phyloP scores from a whole-genome alignment of 306 rosid genomes.

The Pachyrhizus erosus region DNA sequence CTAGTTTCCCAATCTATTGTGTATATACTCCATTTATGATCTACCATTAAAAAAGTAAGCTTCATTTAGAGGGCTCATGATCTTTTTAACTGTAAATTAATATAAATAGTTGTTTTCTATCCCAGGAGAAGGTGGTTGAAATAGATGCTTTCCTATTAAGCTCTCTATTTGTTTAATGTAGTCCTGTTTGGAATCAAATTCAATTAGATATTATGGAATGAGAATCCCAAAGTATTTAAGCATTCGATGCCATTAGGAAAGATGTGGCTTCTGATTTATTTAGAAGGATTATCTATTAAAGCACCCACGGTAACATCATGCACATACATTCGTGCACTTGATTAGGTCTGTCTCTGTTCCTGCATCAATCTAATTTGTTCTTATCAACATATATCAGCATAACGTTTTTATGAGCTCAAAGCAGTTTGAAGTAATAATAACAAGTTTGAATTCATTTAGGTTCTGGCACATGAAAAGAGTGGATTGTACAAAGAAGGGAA shows the following conservation, averaged over 20 bases:
- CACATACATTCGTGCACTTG: not conserved
- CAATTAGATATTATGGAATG: not conserved
- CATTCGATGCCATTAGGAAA: slow-evolving; percentile 7
- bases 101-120: slow-evolving; percentile 9
- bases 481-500: slow-evolving; percentile 84
- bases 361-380: not conserved
- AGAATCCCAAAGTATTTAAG: slow-evolving; percentile 15
- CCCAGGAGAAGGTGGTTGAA: not conserved
- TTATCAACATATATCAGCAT: not conserved
- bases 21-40: not conserved
- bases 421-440: not conserved
- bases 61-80: not conserved
- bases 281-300: slow-evolving; percentile 29
- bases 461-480: slow-evolving; percentile 72
- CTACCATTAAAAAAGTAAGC: not conserved
- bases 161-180: slow-evolving; percentile 5
- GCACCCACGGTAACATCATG: not conserved
- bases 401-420: slow-evolving; percentile 7
- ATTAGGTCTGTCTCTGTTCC: not conserved
- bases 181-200: slow-evolving; percentile 13
- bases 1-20: not conserved
- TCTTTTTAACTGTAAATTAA: not conserved
- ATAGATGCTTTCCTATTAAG: slow-evolving; percentile 8
- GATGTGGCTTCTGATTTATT: slow-evolving; percentile 4
- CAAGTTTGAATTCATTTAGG: slow-evolving; percentile 53